Evolutionary conservation across 305 asterid species (phyloP).

Genomic region (Solanum aculeatissimum): DNA sequence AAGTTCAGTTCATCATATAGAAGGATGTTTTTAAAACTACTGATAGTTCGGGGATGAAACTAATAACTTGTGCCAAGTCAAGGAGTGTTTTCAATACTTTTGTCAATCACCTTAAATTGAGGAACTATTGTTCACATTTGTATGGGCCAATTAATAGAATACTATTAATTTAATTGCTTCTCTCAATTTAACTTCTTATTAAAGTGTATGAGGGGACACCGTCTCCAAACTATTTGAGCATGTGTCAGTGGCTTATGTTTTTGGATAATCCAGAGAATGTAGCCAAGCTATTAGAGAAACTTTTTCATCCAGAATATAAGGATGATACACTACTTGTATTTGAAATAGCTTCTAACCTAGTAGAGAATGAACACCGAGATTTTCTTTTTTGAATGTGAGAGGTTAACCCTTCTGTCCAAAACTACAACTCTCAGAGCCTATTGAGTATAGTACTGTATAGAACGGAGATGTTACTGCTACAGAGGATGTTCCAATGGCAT

Average conservation of each 20-base stretch:
- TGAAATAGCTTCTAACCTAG: constrained; percentile 91
- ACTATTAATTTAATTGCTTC: background rate
- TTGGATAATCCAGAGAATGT: constrained; percentile 76
- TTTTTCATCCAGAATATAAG: constrained; percentile 45
- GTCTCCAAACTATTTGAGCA: constrained; percentile 88
- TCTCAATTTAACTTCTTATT: constrained; percentile 38
- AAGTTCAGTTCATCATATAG: too few species aligned
- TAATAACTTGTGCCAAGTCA: too few species aligned
- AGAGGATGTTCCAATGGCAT: constrained; percentile 51
- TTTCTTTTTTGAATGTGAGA: constrained; percentile 74
- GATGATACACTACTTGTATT: constrained; percentile 80
- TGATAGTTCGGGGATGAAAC: too few species aligned
- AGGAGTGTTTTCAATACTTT: too few species aligned
- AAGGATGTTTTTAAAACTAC: too few species aligned
- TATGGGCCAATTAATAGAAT: background rate
- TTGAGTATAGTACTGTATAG: constrained; percentile 27
- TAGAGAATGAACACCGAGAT: constrained; percentile 91
- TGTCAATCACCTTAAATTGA: too few species aligned
- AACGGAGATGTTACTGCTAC: constrained; percentile 15
- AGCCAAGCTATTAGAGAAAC: constrained; percentile 63
- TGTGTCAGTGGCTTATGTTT: constrained; percentile 92
- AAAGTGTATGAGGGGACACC: constrained; percentile 53
- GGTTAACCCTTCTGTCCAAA: constrained; percentile 46
- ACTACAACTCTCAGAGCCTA: constrained; percentile 30
- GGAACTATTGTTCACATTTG: too few species aligned